phyloP scores from a whole-genome alignment of 768 basidiomycete species.

The Panaeolus papilionaceus region DNA sequence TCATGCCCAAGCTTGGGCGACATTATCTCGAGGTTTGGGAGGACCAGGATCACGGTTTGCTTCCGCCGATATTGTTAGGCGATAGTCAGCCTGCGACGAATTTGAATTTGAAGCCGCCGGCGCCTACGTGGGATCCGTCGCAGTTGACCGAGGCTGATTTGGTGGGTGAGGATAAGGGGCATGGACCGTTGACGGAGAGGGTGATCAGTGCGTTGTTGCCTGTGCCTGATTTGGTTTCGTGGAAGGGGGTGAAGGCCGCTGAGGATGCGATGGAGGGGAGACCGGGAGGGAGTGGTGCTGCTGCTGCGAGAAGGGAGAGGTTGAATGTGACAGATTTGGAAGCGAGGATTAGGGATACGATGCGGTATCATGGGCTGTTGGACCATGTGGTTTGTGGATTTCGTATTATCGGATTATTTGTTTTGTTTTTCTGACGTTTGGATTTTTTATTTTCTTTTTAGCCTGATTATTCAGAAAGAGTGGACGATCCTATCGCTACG shows the following conservation, averaged over 20 bases:
- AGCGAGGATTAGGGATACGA: slow-evolving; percentile 73
- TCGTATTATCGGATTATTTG: slow-evolving; percentile 1
- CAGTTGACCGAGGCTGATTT: slow-evolving; percentile 77
- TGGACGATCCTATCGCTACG: slow-evolving; percentile 94
- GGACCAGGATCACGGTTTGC: slow-evolving; percentile 76
- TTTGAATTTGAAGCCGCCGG: slow-evolving; percentile 48
- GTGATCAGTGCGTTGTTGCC: slow-evolving; percentile 78
- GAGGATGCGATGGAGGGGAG: slow-evolving; percentile 87
- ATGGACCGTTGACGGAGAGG: slow-evolving; percentile 89
- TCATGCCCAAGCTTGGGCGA: slow-evolving; percentile 84
- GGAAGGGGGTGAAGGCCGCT: slow-evolving; percentile 83
- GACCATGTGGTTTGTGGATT: slow-evolving; percentile 66
- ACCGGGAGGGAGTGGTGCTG: slow-evolving; percentile 80
- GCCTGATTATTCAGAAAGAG: slow-evolving; percentile 78
- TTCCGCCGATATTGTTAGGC: slow-evolving; percentile 35
- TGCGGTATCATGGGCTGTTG: slow-evolving; percentile 77
- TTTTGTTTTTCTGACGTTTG: background rate
- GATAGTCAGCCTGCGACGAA: slow-evolving; percentile 42
- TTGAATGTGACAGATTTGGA: slow-evolving; percentile 84
- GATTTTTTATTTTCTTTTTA: slow-evolving; percentile 33
- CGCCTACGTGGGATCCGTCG: slow-evolving; percentile 84
- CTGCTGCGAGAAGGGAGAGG: slow-evolving; percentile 75
- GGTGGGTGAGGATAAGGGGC: slow-evolving; percentile 75
- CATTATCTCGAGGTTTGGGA: slow-evolving; percentile 96
- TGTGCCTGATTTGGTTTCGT: slow-evolving; percentile 64